Evolutionary conservation across 2,329 filamentous ascomycete species (phyloP), one percentile per base, ranked within the genome.

Genomic region (Fusarium tjaetaba): DNA sequence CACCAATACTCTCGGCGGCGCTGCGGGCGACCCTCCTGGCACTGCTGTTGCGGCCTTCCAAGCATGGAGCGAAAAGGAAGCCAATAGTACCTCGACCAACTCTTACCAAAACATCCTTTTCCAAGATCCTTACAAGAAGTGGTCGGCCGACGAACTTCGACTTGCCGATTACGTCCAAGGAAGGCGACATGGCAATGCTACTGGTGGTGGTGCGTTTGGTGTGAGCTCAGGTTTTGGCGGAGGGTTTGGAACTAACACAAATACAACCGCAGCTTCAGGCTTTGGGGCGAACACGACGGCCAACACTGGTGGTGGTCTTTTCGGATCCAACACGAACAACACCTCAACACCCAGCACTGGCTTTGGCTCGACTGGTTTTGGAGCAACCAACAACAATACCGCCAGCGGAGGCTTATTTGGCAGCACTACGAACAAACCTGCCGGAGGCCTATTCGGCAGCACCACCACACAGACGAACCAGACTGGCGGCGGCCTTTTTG

Each of bases 151-250:
- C 77, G 92, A 96, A 81, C 84, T 96, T 61, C 88, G 94, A 79
- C 83, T 97, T 70, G 94, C 91, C 51, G 96, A 99, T 82, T 99
- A 99, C 81, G 89, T 92, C 67, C 93, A 95, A 82, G 95, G 95
- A 57, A 91, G 95, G 67, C 92, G 92, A 61, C 94, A 90, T 80
- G 96, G 95, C 39, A 97, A 96, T 82, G 88, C 89, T 46, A 94
- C 92, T 70, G 94, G 94, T 36, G 93, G 95, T 74, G 95, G 95
- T 66, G 93, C 93, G 13, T 98, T 98, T 82, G 96, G 95, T 24
- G 87, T 91, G 32, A 81, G 81, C 75, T 87, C 86, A 26, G 82
- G 82, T 53, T 86, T 89, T 75, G 85, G 86, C 14, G 88, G 87
- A 71, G 88, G 87, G 34, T 88, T 88, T 61, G 85, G 86, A 34